A percentile compares a stretch with the other conserved stretches of the same genome.
Conservation (phyloP, 2,329 filamentous ascomycete genomes). For the Aspergillus viridinutans region DNA sequence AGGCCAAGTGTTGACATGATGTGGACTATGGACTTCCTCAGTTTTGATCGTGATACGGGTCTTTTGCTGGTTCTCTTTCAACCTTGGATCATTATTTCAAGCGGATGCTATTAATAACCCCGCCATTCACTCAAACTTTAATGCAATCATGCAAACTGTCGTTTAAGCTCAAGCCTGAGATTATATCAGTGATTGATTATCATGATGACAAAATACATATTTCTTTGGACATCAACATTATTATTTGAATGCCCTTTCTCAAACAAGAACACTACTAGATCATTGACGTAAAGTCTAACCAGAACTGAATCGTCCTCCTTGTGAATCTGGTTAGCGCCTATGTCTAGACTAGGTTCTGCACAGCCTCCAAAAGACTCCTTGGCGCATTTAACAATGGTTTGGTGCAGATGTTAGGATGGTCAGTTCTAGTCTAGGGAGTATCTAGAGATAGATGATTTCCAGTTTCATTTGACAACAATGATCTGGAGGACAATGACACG, state of each 20-base stretch:
- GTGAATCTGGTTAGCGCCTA: neutral
- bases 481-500: neutral
- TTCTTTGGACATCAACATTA: neutral
- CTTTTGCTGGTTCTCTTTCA: neutral
- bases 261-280: neutral
- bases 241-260: neutral
- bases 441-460: neutral
- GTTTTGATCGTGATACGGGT: neutral
- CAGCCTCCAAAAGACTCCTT: neutral
- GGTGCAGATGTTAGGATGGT: neutral
- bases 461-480: neutral
- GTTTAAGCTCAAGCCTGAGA: conserved; percentile 1
- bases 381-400: neutral
- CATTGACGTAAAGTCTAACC: neutral
- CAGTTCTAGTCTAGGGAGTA: neutral
- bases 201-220: neutral
- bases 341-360: neutral
- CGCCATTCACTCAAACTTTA: conserved; percentile 6
- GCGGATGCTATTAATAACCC: conserved; percentile 4
- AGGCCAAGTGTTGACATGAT: neutral
- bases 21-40: neutral
- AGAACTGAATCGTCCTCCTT: neutral
- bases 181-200: neutral
- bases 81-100: neutral
- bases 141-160: neutral